Base-by-base conservation (phyloP, 2,329 filamentous ascomycete genomes). In the Fusarium miscanthi region DNA sequence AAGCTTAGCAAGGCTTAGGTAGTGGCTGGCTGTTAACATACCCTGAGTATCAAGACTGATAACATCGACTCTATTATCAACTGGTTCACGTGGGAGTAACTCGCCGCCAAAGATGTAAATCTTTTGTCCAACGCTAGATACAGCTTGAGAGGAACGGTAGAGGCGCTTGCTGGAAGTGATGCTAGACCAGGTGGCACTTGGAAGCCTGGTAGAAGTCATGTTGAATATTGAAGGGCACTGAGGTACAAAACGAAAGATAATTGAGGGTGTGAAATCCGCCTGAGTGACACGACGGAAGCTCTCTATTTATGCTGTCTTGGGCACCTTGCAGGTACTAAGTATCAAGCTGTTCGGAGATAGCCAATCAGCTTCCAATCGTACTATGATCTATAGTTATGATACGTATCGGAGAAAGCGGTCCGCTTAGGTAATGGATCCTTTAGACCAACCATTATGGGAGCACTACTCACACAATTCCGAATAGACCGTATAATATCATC, bases 11-110 rank as follows among this genome's bases (percentile, higher is more conserved):
- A 25, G 0, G 0, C 0, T 13, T 2, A 2, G 2, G 3, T 8
- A 19, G 1, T 27, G 0, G 0, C 10, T n/a, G 8, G 4, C 1
- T 27, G 2, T 1, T 0, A 21, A 4, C 1, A 2, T 27, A 35
- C 59, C 59, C 1, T 37, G 27, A 2, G 8, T 0, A 17, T 21
- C 13, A 0, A 63, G 12, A 4, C 7, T 41, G 3, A 64, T 3
- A 2, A 57, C 30, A 31, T 65, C 62, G 1, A 65, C 19, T 40
- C 48, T 64, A 11, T 48, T 65, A 8, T 41, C 59, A 0, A 65
- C 62, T 1, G 59, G 59, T 8, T 65, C n/a, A 1, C 62, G 46
- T 5, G 62, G 59, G 1, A 65, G 16, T 1, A 65, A 14, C 14
- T 65, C 62, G 11, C 59, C 62, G 2, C 62, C 62, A n/a, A 64